Evolutionary conservation across 495 filamentous ascomycete species (phyloP).

Genomic region (Cercophora sp.): DNA sequence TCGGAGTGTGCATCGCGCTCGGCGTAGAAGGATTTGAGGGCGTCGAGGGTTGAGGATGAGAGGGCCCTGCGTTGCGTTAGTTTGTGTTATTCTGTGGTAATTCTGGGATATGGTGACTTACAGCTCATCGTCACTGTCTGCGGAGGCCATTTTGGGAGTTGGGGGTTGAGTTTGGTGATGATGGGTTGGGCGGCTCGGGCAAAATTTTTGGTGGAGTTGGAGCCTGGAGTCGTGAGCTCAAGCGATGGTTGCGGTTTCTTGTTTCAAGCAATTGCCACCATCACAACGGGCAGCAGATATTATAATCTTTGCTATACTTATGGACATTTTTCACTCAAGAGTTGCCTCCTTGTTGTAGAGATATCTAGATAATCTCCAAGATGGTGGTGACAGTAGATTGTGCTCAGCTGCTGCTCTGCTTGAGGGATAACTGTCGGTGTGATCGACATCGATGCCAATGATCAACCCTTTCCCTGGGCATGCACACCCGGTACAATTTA

Average conservation of each 20-base stretch:
- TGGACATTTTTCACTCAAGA: too few species aligned
- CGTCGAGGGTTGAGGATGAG: slow-evolving; percentile 55
- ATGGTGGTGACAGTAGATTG: too few species aligned
- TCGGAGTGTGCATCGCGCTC: slow-evolving; percentile 60
- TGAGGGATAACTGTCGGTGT: too few species aligned
- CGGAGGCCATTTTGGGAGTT: slow-evolving; percentile 3
- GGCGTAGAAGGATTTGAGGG: slow-evolving; percentile 62
- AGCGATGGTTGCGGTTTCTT: too few species aligned
- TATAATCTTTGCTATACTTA: background rate
- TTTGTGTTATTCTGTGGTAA: background rate
- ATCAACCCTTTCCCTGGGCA: too few species aligned
- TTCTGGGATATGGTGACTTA: slow-evolving; percentile 19
- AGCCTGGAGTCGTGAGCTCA: too few species aligned
- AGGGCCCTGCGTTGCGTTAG: slow-evolving; percentile 41
- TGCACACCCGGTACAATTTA: too few species aligned
- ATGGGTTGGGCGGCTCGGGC: background rate
- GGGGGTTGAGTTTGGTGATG: background rate
- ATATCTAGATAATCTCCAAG: too few species aligned
- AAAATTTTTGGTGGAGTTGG: background rate
- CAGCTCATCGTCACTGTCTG: slow-evolving; percentile 40
- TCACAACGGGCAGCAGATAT: background rate
- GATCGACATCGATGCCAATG: too few species aligned
- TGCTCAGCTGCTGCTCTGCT: too few species aligned
- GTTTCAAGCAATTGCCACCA: too few species aligned
- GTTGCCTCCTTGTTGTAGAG: too few species aligned